phyloP scores from a whole-genome alignment of 2,329 filamentous ascomycete species.

The Niveomyces coronatus region DNA sequence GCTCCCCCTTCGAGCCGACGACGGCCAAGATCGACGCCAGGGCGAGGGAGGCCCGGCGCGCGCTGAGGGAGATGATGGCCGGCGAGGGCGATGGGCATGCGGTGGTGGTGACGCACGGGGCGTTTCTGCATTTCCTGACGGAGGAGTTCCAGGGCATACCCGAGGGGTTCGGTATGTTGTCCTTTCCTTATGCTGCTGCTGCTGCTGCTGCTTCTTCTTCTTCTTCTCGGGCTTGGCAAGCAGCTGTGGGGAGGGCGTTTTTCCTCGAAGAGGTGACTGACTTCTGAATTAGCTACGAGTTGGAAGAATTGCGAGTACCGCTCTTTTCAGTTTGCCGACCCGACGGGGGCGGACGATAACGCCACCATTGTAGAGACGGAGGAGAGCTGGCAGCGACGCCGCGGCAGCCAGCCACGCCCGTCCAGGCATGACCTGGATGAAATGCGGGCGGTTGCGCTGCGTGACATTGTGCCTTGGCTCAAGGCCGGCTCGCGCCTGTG shows the following conservation, averaged over 20 bases:
- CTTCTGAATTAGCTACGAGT: conserved; percentile 46
- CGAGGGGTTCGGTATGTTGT: conserved; percentile 28
- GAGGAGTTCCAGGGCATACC: conserved; percentile 63
- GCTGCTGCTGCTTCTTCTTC: not conserved
- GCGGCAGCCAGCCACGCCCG: conserved; percentile 29
- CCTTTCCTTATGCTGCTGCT: not conserved
- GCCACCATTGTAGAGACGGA: conserved; percentile 38
- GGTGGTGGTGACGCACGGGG: conserved; percentile 71
- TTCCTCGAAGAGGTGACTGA: not conserved
- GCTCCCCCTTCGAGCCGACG: conserved; percentile 35
- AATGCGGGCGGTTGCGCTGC: conserved; percentile 28
- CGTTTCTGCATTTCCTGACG: conserved; percentile 75
- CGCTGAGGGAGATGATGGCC: conserved; percentile 38
- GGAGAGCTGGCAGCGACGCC: conserved; percentile 35
- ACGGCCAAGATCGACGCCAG: conserved; percentile 46
- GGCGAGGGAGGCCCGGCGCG: conserved; percentile 49
- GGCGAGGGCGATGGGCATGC: conserved; percentile 47
- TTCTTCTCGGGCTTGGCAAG: not conserved
- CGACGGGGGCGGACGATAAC: conserved; percentile 36
- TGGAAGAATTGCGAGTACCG: conserved; percentile 68
- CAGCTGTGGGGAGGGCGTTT: too few relatives aligned
- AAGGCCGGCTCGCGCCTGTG: conserved; percentile 3
- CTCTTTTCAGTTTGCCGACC: conserved; percentile 52
- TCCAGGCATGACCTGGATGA: conserved; percentile 37
- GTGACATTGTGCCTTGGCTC: conserved; percentile 25